Percentiles rank a stretch among this genome's conserved stretches.
These are phyloP conservation scores for Candida chilensis DNA, from an alignment of 805 yeast species.

Conservation along the genomic window DNA sequence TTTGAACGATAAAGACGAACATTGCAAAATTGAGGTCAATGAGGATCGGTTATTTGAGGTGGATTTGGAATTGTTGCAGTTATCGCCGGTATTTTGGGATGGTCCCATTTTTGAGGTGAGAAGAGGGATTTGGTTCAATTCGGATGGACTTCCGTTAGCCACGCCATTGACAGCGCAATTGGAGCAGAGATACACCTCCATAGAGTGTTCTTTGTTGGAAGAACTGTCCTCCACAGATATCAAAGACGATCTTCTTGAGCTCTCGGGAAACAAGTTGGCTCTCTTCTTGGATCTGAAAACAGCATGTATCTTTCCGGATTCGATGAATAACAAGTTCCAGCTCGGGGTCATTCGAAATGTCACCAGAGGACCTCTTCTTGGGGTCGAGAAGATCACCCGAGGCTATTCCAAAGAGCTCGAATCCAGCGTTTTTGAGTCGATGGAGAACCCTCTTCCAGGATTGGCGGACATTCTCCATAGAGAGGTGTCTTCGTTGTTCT, in stretches of 20 bases:
- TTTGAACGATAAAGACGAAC: conserved; percentile 3
- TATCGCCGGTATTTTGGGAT: conserved; percentile 77
- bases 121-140: conserved; percentile 76
- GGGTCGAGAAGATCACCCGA: conserved; percentile 40
- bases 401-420: conserved; percentile 33
- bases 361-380: conserved; percentile 24
- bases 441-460: conserved; percentile 20
- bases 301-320: conserved; percentile 39
- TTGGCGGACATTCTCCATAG: conserved; percentile 19
- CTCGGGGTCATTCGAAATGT: conserved; percentile 21
- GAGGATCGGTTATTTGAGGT: conserved; percentile 79
- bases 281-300: conserved; percentile 28
- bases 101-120: conserved; percentile 82
- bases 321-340: conserved; percentile 29
- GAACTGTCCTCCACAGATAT: too few species aligned
- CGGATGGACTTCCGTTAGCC: conserved; percentile 47
- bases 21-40: conserved; percentile 45
- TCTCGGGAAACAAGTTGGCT: conserved; percentile 23
- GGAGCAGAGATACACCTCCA: conserved; percentile 57
- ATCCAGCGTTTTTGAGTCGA: conserved; percentile 17
- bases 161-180: conserved; percentile 41
- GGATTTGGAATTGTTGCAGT: conserved; percentile 40
- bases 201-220: too few species aligned
- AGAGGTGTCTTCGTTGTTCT: conserved; percentile 16
- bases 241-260: conserved; percentile 17